Base-by-base conservation (phyloP, 345 rosid species). In the Brassica incana region DNA sequence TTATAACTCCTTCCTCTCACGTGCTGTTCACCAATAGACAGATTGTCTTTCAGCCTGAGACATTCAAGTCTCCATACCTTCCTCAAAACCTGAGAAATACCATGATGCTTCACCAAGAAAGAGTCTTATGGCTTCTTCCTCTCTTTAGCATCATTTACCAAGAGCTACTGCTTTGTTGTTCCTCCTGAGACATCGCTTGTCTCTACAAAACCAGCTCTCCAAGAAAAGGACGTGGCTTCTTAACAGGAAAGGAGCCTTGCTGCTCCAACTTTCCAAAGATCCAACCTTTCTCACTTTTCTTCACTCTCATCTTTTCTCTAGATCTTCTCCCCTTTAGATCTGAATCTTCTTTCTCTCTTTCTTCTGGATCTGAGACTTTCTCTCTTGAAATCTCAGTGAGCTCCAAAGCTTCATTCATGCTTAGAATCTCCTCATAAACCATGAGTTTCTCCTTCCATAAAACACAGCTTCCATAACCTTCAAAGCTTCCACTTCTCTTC, bases 81-180 rank as follows among this genome's bases (percentile, higher is more conserved):
- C 7, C 61, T 62, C 45, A 43, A 62, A 3, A 43, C 6, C 2
- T 62, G 45, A 63, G 61, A 73, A 60, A 48, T 0, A 15, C 43
- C 8, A 62, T 6, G 10, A 62, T 45, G 77, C 69, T 62, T 2
- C 61, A 64, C 33, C 77, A 74, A 74, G 33, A 45, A 74, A 74
- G 45, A 45, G 62, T 29, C 18, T 74, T 74, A 48, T 15, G 43
- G 6, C 63, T 10, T 30, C 77, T 74, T 64, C 2, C 77, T 64
- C 14, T 63, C 48, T 10, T 63, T 0, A 9, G 9, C 77, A 74
- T 48, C 54, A 48, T 48, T 48, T 43, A 43, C 50, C 74, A 25
- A 3, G 18, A 25, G 60, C 25, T 54, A 54, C 25, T 54, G 1
- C 10, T 6, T 50, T 15, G 60, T 54, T 54, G 23, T 2, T 54